Percentiles rank a stretch among this genome's conserved stretches.
phyloP scores from a whole-genome alignment of 495 filamentous ascomycete species.

The Penicillium pulvis region DNA sequence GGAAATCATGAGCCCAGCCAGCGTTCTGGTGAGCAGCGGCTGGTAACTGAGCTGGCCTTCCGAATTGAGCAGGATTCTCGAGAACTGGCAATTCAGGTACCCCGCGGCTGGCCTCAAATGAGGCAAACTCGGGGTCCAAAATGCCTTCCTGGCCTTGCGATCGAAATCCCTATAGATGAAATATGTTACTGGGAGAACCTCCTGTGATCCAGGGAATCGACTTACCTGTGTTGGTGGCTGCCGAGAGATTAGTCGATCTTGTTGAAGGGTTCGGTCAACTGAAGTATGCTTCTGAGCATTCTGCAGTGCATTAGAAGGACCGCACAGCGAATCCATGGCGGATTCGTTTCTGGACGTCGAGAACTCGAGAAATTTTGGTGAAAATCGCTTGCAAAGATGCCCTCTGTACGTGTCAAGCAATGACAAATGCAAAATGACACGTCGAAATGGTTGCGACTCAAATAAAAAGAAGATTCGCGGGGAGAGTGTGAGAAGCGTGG shows the following conservation, averaged over 20 bases:
- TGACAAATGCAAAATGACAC: slow-evolving; percentile 1
- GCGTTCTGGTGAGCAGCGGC: slow-evolving; percentile 24
- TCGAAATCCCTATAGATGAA: slow-evolving; percentile 58
- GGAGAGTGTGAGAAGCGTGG: no score
- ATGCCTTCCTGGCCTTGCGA: slow-evolving; percentile 57
- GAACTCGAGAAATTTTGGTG: not conserved
- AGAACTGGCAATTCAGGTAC: slow-evolving; percentile 30
- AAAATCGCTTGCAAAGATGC: no score
- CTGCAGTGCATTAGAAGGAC: slow-evolving; percentile 86
- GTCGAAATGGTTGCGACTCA: not conserved
- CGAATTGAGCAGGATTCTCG: slow-evolving; percentile 14
- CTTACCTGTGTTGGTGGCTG: slow-evolving; percentile 59
- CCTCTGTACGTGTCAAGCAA: no score
- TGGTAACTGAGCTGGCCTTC: slow-evolving; percentile 14
- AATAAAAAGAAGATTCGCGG: slow-evolving; percentile 1
- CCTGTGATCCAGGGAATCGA: not conserved
- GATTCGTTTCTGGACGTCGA: not conserved
- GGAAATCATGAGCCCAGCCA: slow-evolving; percentile 54
- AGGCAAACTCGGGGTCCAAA: slow-evolving; percentile 69
- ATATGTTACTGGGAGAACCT: slow-evolving; percentile 15
- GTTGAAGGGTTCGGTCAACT: slow-evolving; percentile 78
- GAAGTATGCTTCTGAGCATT: slow-evolving; percentile 80
- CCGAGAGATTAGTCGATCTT: slow-evolving; percentile 67
- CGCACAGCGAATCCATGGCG: slow-evolving; percentile 80
- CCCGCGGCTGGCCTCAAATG: slow-evolving; percentile 61